Percentiles rank a stretch among this genome's conserved stretches.
Evolutionary conservation across 495 filamentous ascomycete species (phyloP).

Genomic region (Trichoderma erinaceum): DNA sequence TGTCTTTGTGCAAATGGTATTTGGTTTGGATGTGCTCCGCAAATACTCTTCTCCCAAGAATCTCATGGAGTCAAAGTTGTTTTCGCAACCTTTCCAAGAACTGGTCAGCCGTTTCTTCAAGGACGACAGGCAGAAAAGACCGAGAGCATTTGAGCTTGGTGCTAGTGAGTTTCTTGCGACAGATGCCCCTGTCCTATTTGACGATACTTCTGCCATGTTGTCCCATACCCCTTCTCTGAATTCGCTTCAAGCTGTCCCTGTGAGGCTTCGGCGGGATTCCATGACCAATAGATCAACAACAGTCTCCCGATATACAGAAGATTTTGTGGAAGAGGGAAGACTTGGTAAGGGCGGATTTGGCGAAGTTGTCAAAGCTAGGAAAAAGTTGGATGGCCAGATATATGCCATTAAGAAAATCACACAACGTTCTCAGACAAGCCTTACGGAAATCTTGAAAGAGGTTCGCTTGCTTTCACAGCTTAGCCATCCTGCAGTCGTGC

Average conservation of each 20-base stretch:
- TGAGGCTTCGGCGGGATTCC: conserved; percentile 45
- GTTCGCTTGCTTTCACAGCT: conserved; percentile 83
- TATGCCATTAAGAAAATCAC: conserved; percentile 98
- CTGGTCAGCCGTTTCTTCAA: conserved; percentile 78
- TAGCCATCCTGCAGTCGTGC: conserved; percentile 92
- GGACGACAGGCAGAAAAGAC: conserved; percentile 71
- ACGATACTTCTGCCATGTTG: conserved; percentile 30
- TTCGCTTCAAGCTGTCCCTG: conserved; percentile 35
- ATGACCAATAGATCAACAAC: conserved; percentile 32
- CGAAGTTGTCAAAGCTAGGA: conserved; percentile 93
- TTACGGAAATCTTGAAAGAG: conserved; percentile 85
- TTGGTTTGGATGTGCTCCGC: conserved; percentile 68
- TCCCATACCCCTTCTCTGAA: conserved; percentile 32
- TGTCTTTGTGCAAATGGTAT: conserved; percentile 88
- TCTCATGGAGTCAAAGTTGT: conserved; percentile 51
- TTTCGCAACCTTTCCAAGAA: conserved; percentile 71
- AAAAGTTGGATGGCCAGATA: conserved; percentile 83
- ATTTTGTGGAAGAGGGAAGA: conserved; percentile 83
- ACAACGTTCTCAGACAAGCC: conserved; percentile 66
- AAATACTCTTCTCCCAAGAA: conserved; percentile 73
- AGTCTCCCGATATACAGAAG: conserved; percentile 71
- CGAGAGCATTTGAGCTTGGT: conserved; percentile 81
- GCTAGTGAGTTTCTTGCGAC: conserved; percentile 78
- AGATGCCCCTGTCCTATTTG: conserved; percentile 49
- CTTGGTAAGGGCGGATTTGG: conserved; percentile 93